Evolutionary conservation across 2,329 filamentous ascomycete species (phyloP).

Genomic region (Septoria petroselini): DNA sequence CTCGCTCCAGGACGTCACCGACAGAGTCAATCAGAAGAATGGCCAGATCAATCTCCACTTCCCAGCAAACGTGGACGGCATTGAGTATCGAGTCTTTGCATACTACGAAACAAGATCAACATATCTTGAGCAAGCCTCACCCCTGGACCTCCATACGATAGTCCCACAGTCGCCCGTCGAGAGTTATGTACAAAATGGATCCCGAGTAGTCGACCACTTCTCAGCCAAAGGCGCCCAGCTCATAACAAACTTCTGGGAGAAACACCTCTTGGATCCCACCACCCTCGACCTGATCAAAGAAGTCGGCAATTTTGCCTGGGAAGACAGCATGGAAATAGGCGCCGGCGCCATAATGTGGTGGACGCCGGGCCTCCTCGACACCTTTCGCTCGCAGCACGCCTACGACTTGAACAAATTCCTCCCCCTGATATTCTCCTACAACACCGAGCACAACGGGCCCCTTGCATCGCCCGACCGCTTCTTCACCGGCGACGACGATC

Average conservation of each 20-base stretch:
- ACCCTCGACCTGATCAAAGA: conserved; percentile 26
- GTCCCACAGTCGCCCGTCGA: conserved; percentile 27
- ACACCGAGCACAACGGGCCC: conserved; percentile 25
- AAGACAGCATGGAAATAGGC: conserved; percentile 38
- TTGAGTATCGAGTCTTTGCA: conserved; percentile 33
- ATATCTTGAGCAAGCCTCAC: conserved; percentile 35
- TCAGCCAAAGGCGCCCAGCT: conserved; percentile 31
- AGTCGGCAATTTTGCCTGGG: conserved; percentile 39
- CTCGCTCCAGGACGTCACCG: conserved; percentile 34
- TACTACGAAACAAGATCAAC: conserved; percentile 34
- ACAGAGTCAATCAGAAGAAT: conserved; percentile 24
- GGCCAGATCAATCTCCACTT: conserved; percentile 32
- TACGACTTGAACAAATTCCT: conserved; percentile 36
- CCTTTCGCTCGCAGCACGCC: conserved; percentile 29
- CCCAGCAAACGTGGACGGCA: conserved; percentile 21
- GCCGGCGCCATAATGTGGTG: conserved; percentile 28
- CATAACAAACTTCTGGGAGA: conserved; percentile 38
- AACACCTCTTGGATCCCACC: conserved; percentile 32
- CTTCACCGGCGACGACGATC: conserved; percentile 28
- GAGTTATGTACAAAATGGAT: conserved; percentile 36
- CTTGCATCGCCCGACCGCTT: conserved; percentile 27
- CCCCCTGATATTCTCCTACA: conserved; percentile 33
- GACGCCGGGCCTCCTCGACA: conserved; percentile 30
- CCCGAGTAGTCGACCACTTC: conserved; percentile 39
- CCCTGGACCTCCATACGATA: conserved; percentile 27